Conservation (phyloP, 2,329 filamentous ascomycete genomes). For the Aspergillus sergii region DNA sequence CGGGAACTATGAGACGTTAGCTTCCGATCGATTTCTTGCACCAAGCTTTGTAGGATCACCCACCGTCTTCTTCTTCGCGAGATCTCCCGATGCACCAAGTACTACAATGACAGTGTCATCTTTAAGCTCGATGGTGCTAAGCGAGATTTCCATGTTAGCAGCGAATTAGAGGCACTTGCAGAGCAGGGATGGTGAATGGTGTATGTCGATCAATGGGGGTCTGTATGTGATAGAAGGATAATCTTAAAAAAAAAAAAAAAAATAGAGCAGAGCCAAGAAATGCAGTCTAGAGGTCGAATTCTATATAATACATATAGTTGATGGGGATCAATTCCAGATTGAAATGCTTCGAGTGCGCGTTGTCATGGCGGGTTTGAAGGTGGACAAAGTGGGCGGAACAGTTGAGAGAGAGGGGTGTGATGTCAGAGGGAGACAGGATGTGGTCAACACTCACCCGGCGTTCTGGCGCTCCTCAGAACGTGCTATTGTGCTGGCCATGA, state of each 20-base stretch:
- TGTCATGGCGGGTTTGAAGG: conserved; percentile 2
- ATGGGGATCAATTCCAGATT: neutral
- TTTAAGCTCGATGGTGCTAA: conserved; percentile 89
- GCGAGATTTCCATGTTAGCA: conserved; percentile 43
- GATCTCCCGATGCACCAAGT: conserved; percentile 92
- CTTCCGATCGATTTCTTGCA: conserved; percentile 13
- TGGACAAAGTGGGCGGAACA: conserved; percentile 6
- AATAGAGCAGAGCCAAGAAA: conserved; percentile 5
- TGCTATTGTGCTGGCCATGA: conserved; percentile 56
- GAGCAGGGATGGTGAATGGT: conserved; percentile 1
- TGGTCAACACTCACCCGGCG: conserved; percentile 52
- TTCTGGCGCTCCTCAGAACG: conserved; percentile 52
- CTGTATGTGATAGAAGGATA: neutral
- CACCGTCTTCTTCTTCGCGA: conserved; percentile 99
- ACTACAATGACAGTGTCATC: conserved; percentile 97
- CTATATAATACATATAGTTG: neutral
- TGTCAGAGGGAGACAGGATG: conserved; percentile 34
- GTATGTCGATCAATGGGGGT: conserved; percentile 13
- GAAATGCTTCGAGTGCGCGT: neutral
- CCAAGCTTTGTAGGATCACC: conserved; percentile 34
- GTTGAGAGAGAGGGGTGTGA: conserved; percentile 33
- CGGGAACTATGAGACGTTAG: conserved; percentile 69
- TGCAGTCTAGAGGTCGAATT: neutral
- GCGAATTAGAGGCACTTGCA: conserved; percentile 12
- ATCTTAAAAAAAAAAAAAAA: neutral